phyloP scores from a whole-genome alignment of 805 yeast species.

The Zygosaccharomyces kombuchaensis region DNA sequence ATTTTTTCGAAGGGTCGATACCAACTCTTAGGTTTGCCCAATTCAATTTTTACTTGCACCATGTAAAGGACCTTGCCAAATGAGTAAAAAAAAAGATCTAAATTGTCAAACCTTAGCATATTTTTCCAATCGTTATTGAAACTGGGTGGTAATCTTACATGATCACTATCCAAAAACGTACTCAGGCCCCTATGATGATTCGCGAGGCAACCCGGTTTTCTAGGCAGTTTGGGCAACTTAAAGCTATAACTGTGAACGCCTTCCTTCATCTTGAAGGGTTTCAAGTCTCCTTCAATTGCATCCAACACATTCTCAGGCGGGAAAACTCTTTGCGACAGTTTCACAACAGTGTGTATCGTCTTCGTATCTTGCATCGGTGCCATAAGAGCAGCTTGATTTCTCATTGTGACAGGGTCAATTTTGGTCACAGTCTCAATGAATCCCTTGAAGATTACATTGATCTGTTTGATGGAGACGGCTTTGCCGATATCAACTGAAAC shows the following conservation, averaged over 20 bases:
- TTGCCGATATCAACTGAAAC: conserved; percentile 24
- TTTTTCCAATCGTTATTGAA: conserved; percentile 28
- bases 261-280: conserved; percentile 30
- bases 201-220: conserved; percentile 25
- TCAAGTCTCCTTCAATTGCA: conserved; percentile 28
- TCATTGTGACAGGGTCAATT: conserved; percentile 20
- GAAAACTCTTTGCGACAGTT: conserved; percentile 23
- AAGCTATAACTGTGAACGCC: conserved; percentile 29
- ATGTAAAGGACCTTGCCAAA: conserved; percentile 29
- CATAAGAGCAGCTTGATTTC: conserved; percentile 25
- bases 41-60: conserved; percentile 26
- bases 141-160: conserved; percentile 29
- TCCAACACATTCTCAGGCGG: conserved; percentile 35
- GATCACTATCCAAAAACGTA: conserved; percentile 21
- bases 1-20: conserved; percentile 28
- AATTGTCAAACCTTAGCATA: conserved; percentile 22
- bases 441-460: conserved; percentile 52
- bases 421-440: conserved; percentile 28
- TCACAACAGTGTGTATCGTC: conserved; percentile 26
- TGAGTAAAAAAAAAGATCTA: conserved; percentile 27
- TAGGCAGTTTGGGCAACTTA: conserved; percentile 25
- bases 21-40: conserved; percentile 31
- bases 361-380: conserved; percentile 28
- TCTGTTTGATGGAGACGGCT: conserved; percentile 27
- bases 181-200: conserved; percentile 22